Evolutionary conservation across 306 rosid species (phyloP).

Genomic region (Datisca glomerata): DNA sequence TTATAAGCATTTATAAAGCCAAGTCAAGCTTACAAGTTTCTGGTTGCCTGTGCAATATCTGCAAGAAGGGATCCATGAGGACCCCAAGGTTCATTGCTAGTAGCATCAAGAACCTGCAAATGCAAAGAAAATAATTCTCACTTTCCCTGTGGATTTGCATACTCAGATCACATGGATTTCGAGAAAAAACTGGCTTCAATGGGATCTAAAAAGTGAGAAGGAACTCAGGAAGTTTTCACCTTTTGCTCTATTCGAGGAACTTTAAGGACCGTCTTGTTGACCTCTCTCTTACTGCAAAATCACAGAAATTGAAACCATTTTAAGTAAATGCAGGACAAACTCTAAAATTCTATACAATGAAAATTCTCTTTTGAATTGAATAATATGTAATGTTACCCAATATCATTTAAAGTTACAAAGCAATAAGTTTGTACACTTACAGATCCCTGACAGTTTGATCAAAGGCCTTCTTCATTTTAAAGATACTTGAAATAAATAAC

Average conservation of each 20-base stretch:
- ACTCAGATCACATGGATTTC: slow-evolving; percentile 2
- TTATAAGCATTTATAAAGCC: slow-evolving; percentile 9
- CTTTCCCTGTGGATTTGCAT: neutral
- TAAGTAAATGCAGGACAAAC: neutral
- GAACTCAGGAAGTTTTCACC: slow-evolving; percentile 32
- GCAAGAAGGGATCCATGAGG: slow-evolving; percentile 98
- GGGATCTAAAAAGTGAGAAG: slow-evolving; percentile 5
- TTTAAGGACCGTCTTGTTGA: slow-evolving; percentile 89
- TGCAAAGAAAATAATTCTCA: slow-evolving; percentile 1
- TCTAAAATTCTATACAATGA: too few species aligned
- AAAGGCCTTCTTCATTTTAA: slow-evolving; percentile 82
- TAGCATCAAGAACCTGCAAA: slow-evolving; percentile 89
- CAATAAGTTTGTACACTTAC: too few species aligned
- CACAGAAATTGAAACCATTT: neutral
- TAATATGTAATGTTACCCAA: too few species aligned
- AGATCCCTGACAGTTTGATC: slow-evolving; percentile 95
- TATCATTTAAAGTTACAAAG: too few species aligned
- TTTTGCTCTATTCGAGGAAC: slow-evolving; percentile 99
- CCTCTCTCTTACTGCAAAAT: slow-evolving; percentile 83
- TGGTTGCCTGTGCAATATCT: slow-evolving; percentile 82
- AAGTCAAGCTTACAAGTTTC: slow-evolving; percentile 62
- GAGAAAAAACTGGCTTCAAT: too few species aligned
- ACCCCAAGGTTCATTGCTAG: slow-evolving; percentile 99
- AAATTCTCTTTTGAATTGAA: too few species aligned
- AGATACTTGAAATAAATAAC: slow-evolving; percentile 5